Base-by-base conservation (phyloP, 2,329 filamentous ascomycete genomes). In the Hypoxylon sp. region DNA sequence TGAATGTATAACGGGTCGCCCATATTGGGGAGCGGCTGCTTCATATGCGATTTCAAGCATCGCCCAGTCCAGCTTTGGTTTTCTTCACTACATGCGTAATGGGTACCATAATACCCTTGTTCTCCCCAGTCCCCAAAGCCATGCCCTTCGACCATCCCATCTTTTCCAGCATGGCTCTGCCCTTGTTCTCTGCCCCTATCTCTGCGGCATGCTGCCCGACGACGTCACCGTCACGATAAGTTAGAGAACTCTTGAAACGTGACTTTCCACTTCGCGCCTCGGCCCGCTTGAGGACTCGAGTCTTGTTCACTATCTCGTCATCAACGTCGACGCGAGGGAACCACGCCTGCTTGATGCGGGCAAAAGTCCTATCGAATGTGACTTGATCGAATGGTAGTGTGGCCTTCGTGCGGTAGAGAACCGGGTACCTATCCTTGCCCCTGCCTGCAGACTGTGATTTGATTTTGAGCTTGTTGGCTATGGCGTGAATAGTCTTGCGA, bases 61-160 rank as follows among this genome's bases (percentile, higher is more conserved):
- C 86, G n/a, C 93, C 93, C 50, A 99, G 80, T 1, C 96, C 96
- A 21, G 93, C 91, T 76, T 94, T 96, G 8, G 88, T 89, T 37
- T 89, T 92, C 81, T 97, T 97, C 71, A 99, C 91, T 25, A 96
- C 88, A 69, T 97, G 94, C 25, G 89, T 85, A 23, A 99, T 91
- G 0, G 95, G 95, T 66, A 93, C 88, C 69, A 97, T 79, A 55
- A 97, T 96, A 30, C 96, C 96, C 78, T 96, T 92, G 77, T 96
- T 97, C 68, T 96, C 89, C 1, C 83, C 76, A 9, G 92, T 88
- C 55, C 96, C 96, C 0, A 99, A 84, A 1, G 91, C 92, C 75
- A 90, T 97, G 4, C 96, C 96, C 55, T 85, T 90, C 66, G 87
- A 91, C 94, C 96, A 99, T 2, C 96, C 96, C 96, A 98, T 98